Percentiles rank a stretch among this genome's conserved stretches.
Evolutionary conservation across 2,329 filamentous ascomycete species (phyloP).

Genomic region (Diaporthe destruens): DNA sequence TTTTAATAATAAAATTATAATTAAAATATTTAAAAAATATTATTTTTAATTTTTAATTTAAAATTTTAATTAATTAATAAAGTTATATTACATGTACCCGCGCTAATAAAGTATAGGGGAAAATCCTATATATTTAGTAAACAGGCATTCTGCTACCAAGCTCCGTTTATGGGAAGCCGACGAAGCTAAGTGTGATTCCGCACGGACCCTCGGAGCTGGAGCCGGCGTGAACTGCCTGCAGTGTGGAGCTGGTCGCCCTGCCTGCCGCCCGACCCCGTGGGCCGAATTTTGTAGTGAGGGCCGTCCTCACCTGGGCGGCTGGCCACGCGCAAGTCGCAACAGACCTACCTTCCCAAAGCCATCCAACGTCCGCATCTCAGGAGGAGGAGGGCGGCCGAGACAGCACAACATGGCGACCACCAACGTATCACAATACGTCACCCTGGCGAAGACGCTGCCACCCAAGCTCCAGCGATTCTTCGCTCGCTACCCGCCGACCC

Average conservation of each 20-base stretch:
- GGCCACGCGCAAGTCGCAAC: neutral
- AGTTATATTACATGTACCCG: too few species aligned
- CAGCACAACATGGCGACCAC: constrained; percentile 44
- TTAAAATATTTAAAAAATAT: too few species aligned
- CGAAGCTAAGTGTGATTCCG: neutral
- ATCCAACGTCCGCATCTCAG: constrained; percentile 41
- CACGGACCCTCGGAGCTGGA: neutral
- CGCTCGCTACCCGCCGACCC: constrained; percentile 84
- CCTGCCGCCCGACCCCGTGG: constrained; percentile 35
- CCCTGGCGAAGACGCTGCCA: constrained; percentile 80
- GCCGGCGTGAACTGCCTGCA: constrained; percentile 4
- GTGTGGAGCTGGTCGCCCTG: constrained; percentile 4
- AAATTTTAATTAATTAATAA: too few species aligned
- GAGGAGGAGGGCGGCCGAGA: constrained; percentile 41
- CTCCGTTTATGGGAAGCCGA: neutral
- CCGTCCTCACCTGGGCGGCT: constrained; percentile 3
- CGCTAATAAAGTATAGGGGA: too few species aligned
- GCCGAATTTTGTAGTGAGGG: constrained; percentile 38
- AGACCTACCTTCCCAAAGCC: constrained; percentile 29
- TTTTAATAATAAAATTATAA: too few species aligned
- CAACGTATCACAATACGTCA: constrained; percentile 56
- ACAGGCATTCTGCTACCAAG: neutral
- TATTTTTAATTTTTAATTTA: too few species aligned
- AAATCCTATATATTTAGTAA: too few species aligned
- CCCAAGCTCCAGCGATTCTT: constrained; percentile 87